Base-by-base conservation (phyloP, 1,139 yeast species). In the Diutina neorugosa region DNA sequence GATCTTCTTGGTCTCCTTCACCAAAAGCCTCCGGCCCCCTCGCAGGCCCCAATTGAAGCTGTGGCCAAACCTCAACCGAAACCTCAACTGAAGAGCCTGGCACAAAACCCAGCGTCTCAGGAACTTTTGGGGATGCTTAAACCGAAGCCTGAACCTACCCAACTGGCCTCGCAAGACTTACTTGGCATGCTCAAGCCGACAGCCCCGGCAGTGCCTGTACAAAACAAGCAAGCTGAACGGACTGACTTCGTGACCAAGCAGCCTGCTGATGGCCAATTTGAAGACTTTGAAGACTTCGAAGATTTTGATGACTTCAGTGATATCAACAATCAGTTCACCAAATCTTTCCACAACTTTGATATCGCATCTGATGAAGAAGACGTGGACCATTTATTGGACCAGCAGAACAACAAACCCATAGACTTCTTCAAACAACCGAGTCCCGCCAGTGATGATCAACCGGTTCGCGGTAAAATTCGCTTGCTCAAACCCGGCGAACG, bases 171-270 rank as follows among this genome's bases (percentile, higher is more conserved):
- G 1, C 57, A 56, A 48, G 65, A 60, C 16, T 56, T 64, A 23
- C 59, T 63, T 53, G 56, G 58, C 4, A 54, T 61, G 49, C 58
- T 63, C 46, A 61, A 61, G 27, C 60, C 55, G 19, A 34, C 44
- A 27, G 47, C 44, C 25, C 16, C 53, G 25, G 7, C 25, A 34
- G 25, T 52, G 8, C 43, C 20, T 9, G 19, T 16, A 18, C 11
- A 8, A 8, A 14, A 2, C 27, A 31, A 31, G 25, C 37, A 14
- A 14, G 5, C 14, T 31, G n/a, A 31, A n/a, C 37, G n/a, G 12
- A n/a, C n/a, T n/a, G n/a, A n/a, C n/a, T n/a, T n/a, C n/a, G n/a
- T n/a, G n/a, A n/a, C 37, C n/a, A 31, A 11, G n/a, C 37, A 31
- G 12, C n/a, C 20, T 2, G 20, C 34, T 25, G 19, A 21, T 2